Evolutionary conservation across 352 stramenopile species (phyloP), one percentile per base, ranked within the genome.

Genomic region (Blastocystis sp.): DNA sequence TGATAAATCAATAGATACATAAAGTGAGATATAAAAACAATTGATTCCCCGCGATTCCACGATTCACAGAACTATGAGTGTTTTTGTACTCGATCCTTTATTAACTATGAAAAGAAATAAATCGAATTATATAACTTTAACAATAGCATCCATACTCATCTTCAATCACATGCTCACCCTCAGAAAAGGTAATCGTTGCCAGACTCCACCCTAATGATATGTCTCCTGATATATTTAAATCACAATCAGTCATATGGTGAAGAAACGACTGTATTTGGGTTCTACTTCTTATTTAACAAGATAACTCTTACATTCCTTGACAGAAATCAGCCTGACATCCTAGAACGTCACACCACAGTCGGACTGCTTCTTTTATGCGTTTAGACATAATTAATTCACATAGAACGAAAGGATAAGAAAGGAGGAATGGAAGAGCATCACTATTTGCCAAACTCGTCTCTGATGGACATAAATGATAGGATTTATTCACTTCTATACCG

Each of bases 391-490:
- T 33, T 4, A 56, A 13, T 44, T 59, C 54, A 3, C 35, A 24
- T 19, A 81, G 24, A 22, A 64, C 40, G 15, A 81, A 81, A 15
- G 40, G 70, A 24, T 66, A 56, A 7, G 70, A 81, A 9, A 81
- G 27, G 24, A 44, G 54, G 42, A 81, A 81, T 19, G 70, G 70
- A 0, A 81, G 27, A n/a, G 57, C 66, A 4, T 78, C 37, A 7
- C 3, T 13, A 33, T 62, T 33, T 13, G 3, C 56, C 5, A 62
- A 78, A 27, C 37, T 0, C 0, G 24, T 40, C 30, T 5, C n/a
- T 40, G 22, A 17, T 44, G 35, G 33, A 75, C 62, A 75, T 35
- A 24, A 75, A n/a, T 17, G 22, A 40, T 48, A 40, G 0, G 62
- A 75, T 7, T 53, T 30, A 57, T 78, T 78, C 13, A 78, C 37